Evolutionary conservation across 176 grass and related monocot species (phyloP), one percentile per base, ranked within the genome.

Genomic region (Carex littledalei): DNA sequence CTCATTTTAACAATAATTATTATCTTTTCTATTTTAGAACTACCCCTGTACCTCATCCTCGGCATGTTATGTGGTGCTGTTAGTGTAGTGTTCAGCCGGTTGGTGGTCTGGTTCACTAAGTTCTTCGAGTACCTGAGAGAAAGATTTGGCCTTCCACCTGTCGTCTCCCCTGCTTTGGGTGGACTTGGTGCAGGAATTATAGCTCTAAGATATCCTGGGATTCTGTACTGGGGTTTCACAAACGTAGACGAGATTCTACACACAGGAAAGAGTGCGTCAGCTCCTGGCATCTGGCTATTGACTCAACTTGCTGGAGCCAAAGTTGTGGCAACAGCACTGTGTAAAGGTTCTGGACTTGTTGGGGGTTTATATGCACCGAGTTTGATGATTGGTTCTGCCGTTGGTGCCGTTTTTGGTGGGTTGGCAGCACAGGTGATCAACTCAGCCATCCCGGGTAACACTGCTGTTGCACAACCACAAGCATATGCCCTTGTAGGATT

Each of bases 201-300:
- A 84, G 92, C 95, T 90, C 86, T 98, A 59, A 98, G 91, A 83
- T 98, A 98, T 93, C 95, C 93, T 72, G 93, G 93, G 43, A 94
- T 98, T 88, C 78, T 94, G 67, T 98, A 98, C 76, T 98, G 95
- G 95, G 95, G 92, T 85, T 98, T 98, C 82, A 98, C 92, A 61
- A 98, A 98, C 86, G 95, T 94, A 82, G 95, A 94, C 77, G 95
- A 98, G 92, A 98, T 98, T 78, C 59, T 94, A 78, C 89, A 94
- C 84, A 94, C 95, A 59, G 95, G 93, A 50, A 94, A 98, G 84
- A 98, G 89, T 87, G 95, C 95, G 60, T 94, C 91, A 75, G 95
- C 93, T 88, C 95, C 95, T 80, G 95, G 91, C 71, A 98, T 98
- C 64, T 98, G 91, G 95, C 65, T 98, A 53, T 91, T 98, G 84